phyloP scores from a whole-genome alignment of 2,329 filamentous ascomycete species.

The Aspergillus phoenicis region DNA sequence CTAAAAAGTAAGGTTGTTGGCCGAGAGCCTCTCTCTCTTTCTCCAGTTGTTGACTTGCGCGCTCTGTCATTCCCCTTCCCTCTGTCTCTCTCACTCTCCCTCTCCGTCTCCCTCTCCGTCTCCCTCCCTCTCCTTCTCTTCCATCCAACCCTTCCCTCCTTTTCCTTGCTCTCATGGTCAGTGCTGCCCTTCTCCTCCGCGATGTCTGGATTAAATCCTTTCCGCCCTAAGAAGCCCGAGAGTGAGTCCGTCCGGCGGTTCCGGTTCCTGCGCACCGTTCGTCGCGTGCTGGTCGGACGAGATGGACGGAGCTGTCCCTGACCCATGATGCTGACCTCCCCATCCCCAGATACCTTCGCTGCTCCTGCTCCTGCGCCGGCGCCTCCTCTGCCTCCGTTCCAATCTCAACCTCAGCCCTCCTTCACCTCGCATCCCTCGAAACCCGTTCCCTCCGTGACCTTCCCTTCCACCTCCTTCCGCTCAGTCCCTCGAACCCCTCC shows the following conservation, averaged over 20 bases:
- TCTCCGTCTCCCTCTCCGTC: slow-evolving; percentile 16
- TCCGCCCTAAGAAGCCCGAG: slow-evolving; percentile 48
- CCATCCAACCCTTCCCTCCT: slow-evolving; percentile 9
- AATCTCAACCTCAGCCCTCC: neutral
- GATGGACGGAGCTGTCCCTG: slow-evolving; percentile 4
- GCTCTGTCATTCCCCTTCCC: slow-evolving; percentile 7
- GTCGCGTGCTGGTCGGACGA: slow-evolving; percentile 9
- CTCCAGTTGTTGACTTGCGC: neutral
- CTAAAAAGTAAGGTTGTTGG: neutral
- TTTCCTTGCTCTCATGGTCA: slow-evolving; percentile 35
- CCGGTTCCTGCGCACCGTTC: slow-evolving; percentile 12
- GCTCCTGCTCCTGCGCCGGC: too few species aligned
- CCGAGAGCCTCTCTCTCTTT: slow-evolving; percentile 5
- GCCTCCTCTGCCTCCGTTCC: too few species aligned
- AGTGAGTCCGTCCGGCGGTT: slow-evolving; percentile 32
- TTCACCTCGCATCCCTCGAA: slow-evolving; percentile 6
- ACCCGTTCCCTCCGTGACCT: slow-evolving; percentile 16
- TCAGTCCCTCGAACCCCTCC: slow-evolving; percentile 25
- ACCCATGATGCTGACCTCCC: neutral
- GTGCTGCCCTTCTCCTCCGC: slow-evolving; percentile 30
- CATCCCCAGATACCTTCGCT: neutral
- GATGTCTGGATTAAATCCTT: slow-evolving; percentile 55
- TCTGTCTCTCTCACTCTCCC: slow-evolving; percentile 3
- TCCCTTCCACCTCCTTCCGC: slow-evolving; percentile 20
- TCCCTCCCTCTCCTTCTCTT: slow-evolving; percentile 18